phyloP scores from a whole-genome alignment of 2,329 filamentous ascomycete genomes.

The Achaetomium macrosporum region DNA sequence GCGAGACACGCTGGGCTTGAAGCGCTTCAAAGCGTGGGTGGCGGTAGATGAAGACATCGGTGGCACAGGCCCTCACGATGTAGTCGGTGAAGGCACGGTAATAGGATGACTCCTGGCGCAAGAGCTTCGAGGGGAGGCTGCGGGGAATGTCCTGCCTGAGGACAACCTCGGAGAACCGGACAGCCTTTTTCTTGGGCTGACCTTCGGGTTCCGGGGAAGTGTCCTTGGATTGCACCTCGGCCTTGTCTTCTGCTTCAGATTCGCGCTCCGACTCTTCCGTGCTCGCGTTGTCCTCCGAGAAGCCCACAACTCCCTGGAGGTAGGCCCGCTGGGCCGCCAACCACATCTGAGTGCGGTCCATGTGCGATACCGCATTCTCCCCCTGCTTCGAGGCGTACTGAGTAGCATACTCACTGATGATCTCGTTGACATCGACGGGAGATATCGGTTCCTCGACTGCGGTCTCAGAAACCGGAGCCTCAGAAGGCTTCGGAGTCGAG shows the following conservation, averaged over 20 bases:
- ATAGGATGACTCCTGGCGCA: slow-evolving; percentile 68
- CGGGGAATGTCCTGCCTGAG: slow-evolving; percentile 42
- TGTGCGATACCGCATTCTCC: slow-evolving; percentile 62
- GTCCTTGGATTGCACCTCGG: slow-evolving; percentile 28
- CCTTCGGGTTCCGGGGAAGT: slow-evolving; percentile 1
- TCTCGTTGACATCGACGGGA: slow-evolving; percentile 51
- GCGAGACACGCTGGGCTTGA: slow-evolving; percentile 73
- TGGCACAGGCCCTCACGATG: slow-evolving; percentile 56
- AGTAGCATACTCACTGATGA: slow-evolving; percentile 66
- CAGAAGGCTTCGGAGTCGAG: slow-evolving; percentile 20
- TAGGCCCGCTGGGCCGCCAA: slow-evolving; percentile 76
- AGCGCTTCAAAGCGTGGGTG: slow-evolving; percentile 82
- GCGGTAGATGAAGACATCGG: slow-evolving; percentile 79
- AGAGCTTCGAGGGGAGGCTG: slow-evolving; percentile 47
- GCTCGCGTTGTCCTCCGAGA: slow-evolving; percentile 39
- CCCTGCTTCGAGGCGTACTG: slow-evolving; percentile 70
- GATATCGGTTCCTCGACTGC: slow-evolving; percentile 32
- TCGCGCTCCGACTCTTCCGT: slow-evolving; percentile 29
- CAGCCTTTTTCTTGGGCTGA: slow-evolving; percentile 59
- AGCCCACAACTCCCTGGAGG: slow-evolving; percentile 59
- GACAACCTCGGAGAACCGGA: slow-evolving; percentile 62
- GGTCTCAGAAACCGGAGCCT: slow-evolving; percentile 25
- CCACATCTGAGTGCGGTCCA: slow-evolving; percentile 84
- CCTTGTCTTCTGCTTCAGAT: slow-evolving; percentile 33
- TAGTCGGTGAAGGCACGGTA: slow-evolving; percentile 81